A percentile compares a stretch with the other conserved stretches of the same genome.
Conservation (phyloP, 2,329 filamentous ascomycete species). For the Lizonia empirigonia region DNA sequence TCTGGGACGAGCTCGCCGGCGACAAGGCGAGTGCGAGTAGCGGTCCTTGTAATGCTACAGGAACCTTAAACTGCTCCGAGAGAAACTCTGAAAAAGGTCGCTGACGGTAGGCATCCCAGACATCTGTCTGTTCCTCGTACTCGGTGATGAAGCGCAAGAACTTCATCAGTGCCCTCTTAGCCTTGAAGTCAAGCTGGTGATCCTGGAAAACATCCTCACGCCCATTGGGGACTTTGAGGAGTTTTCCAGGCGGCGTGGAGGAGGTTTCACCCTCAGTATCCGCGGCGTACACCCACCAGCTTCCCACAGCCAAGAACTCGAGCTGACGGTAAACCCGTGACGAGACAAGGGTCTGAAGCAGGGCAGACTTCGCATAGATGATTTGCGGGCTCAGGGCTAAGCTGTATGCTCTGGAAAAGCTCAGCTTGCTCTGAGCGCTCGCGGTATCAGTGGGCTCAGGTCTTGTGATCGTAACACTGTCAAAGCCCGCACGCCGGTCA, state of each 20-base stretch:
- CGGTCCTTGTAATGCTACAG: slow-evolving; percentile 68
- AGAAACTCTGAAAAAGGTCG: slow-evolving; percentile 65
- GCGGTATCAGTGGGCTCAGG: slow-evolving; percentile 27
- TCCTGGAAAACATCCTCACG: slow-evolving; percentile 91
- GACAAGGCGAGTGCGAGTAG: slow-evolving; percentile 76
- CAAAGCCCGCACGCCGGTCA: slow-evolving; percentile 29
- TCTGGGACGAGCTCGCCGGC: slow-evolving; percentile 60
- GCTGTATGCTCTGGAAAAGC: slow-evolving; percentile 75
- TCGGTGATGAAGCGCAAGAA: slow-evolving; percentile 87
- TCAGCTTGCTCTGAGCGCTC: slow-evolving; percentile 53
- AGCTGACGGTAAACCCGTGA: slow-evolving; percentile 87
- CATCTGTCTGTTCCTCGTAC: slow-evolving; percentile 64
- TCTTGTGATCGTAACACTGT: slow-evolving; percentile 43
- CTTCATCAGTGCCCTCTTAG: slow-evolving; percentile 89
- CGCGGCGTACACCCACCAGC: slow-evolving; percentile 77
- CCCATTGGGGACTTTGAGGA: slow-evolving; percentile 81
- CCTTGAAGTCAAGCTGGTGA: slow-evolving; percentile 73
- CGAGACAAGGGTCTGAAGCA: slow-evolving; percentile 82
- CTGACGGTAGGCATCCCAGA: slow-evolving; percentile 65
- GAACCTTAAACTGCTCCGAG: slow-evolving; percentile 58
- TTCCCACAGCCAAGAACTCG: slow-evolving; percentile 91
- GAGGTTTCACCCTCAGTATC: slow-evolving; percentile 9
- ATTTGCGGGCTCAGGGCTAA: slow-evolving; percentile 84
- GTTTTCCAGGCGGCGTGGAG: slow-evolving; percentile 24
- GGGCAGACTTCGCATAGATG: slow-evolving; percentile 79